Conservation (phyloP, 345 rosid species). For the Jatropha curcas region DNA sequence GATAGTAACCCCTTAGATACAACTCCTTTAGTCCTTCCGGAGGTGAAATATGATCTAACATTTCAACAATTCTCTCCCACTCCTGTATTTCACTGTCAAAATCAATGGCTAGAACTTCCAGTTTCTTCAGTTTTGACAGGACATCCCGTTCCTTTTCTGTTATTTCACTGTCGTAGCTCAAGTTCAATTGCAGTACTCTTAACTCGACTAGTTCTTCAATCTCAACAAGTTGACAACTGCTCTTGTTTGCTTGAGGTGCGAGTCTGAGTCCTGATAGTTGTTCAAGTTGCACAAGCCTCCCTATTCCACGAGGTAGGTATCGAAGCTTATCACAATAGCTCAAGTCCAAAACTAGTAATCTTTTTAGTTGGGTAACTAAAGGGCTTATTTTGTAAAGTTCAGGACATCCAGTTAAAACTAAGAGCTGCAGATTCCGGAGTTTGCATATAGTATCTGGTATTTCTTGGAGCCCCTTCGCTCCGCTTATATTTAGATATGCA, state of each 20-base stretch:
- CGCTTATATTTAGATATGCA: constrained; percentile 11
- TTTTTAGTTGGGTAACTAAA: neutral
- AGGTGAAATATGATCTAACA: no score
- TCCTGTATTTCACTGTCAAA: no score
- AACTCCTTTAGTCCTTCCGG: no score
- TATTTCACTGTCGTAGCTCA: neutral
- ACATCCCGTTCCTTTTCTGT: neutral
- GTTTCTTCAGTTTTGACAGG: neutral
- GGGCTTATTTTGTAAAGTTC: neutral
- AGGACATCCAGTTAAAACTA: neutral
- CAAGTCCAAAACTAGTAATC: neutral
- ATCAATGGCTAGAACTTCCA: neutral
- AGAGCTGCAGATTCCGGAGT: neutral
- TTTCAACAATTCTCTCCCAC: no score
- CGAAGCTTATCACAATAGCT: neutral
- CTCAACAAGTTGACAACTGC: neutral
- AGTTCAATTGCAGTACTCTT: neutral
- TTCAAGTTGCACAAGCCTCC: neutral
- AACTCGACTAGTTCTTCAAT: neutral
- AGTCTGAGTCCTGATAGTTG: neutral
- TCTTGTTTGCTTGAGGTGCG: neutral
- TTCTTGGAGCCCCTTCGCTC: neutral
- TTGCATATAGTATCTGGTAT: neutral
- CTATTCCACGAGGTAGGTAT: neutral
- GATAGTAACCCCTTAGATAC: no score